Conservation (phyloP, 1,284 basidiomycete species). For the Trametes pubescens region DNA sequence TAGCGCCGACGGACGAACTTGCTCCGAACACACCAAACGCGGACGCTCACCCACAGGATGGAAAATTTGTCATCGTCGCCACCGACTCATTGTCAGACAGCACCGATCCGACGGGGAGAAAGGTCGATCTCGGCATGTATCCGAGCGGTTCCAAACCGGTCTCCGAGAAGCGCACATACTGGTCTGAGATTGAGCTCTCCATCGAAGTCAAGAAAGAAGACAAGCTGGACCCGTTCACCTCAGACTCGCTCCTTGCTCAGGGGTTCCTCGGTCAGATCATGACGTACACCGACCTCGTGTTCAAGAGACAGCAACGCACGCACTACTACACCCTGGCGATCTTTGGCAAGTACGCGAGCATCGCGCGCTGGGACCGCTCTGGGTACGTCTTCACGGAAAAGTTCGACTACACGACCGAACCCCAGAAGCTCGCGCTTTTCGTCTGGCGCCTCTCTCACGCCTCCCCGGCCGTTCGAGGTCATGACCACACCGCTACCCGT, state of each 20-base stretch:
- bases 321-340: conserved; percentile 15
- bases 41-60: no score
- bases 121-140: no score
- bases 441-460: conserved; percentile 20
- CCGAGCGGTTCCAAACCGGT: neutral
- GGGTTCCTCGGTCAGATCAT: conserved; percentile 12
- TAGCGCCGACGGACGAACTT: no score
- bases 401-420: conserved; percentile 21
- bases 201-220: neutral
- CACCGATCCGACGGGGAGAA: no score
- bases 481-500: conserved; percentile 8
- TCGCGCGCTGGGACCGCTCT: conserved; percentile 20
- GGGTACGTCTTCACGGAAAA: conserved; percentile 14
- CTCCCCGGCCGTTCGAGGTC: conserved; percentile 5
- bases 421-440: conserved; percentile 16
- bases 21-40: no score
- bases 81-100: no score
- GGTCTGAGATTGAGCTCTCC: neutral
- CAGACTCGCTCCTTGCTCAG: no score
- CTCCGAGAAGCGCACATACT: neutral
- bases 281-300: conserved; percentile 7
- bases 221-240: no score
- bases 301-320: conserved; percentile 13
- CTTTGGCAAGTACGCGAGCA: conserved; percentile 14
- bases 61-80: no score